Evolutionary conservation across 768 basidiomycete genomes (phyloP).

Genomic region (Podaxis pistillaris): DNA sequence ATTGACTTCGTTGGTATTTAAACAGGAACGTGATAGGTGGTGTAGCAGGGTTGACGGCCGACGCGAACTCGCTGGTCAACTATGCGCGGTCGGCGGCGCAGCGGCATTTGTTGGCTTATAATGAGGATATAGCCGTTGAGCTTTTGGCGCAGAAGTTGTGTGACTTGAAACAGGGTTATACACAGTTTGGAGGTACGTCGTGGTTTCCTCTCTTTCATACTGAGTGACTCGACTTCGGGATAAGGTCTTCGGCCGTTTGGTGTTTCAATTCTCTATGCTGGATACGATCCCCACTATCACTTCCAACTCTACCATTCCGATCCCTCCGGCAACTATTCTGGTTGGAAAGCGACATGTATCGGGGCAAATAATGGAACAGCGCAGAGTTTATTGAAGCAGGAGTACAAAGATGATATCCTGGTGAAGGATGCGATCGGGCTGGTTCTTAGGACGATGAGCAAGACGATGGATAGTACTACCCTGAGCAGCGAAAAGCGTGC

Average conservation of each 20-base stretch:
- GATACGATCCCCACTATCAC: conserved; percentile 91
- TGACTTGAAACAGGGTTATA: conserved; percentile 98
- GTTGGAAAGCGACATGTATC: conserved; percentile 98
- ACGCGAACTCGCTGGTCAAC: conserved; percentile 97
- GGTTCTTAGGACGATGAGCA: conserved; percentile 94
- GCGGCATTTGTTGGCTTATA: conserved; percentile 82
- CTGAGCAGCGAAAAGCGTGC: conserved; percentile 93
- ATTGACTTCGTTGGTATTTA: background rate
- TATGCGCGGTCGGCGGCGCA: conserved; percentile 91
- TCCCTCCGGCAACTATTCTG: conserved; percentile 97
- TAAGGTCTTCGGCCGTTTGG: conserved; percentile 96
- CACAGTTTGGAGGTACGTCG: conserved; percentile 85
- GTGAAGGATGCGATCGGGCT: conserved; percentile 93
- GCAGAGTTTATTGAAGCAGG: conserved; percentile 93
- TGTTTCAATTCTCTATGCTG: conserved; percentile 94
- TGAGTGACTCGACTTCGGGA: background rate
- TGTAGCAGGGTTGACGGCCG: conserved; percentile 94
- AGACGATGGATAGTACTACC: conserved; percentile 99
- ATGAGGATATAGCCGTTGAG: conserved; percentile 98
- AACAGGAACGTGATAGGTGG: conserved; percentile 91
- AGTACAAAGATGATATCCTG: conserved; percentile 93
- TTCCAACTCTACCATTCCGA: conserved; percentile 99
- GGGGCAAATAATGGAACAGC: conserved; percentile 98
- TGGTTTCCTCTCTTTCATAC: background rate
- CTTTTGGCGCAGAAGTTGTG: conserved; percentile 90